Conservation (phyloP, 2,329 filamentous ascomycete species). For the Diaporthe vexans region DNA sequence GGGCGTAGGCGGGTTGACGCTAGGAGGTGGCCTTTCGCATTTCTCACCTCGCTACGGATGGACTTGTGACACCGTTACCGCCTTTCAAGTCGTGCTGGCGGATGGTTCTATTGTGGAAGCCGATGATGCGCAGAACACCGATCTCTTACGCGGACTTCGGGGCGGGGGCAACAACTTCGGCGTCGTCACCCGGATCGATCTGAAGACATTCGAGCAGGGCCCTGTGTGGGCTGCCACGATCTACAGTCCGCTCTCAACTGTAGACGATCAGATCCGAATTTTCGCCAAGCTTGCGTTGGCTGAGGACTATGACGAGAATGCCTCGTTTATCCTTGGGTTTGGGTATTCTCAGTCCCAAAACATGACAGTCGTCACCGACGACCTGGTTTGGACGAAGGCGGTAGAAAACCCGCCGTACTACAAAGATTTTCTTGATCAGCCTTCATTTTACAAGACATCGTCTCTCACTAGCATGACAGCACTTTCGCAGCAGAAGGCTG, state of each 20-base stretch:
- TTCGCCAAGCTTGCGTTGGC: not conserved
- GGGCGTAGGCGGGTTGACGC: conserved; percentile 38
- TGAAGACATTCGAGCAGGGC: conserved; percentile 43
- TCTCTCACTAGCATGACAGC: conserved; percentile 11
- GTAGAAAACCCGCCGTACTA: not conserved
- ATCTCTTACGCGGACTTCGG: conserved; percentile 43
- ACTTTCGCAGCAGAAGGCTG: not conserved
- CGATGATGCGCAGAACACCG: conserved; percentile 32
- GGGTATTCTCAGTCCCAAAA: conserved; percentile 4
- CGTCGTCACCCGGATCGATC: conserved; percentile 43
- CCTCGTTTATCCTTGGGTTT: conserved; percentile 14
- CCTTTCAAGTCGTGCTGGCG: conserved; percentile 27
- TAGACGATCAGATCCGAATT: conserved; percentile 12
- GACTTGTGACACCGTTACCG: conserved; percentile 39
- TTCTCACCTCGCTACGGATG: conserved; percentile 39
- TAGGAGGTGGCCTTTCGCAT: conserved; percentile 41
- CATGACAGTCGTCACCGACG: conserved; percentile 9
- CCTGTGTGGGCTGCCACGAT: conserved; percentile 37
- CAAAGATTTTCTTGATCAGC: not conserved
- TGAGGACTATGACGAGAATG: conserved; percentile 16
- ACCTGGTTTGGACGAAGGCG: conserved; percentile 9
- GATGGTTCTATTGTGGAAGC: conserved; percentile 23
- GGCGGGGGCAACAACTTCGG: conserved; percentile 45
- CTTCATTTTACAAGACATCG: not conserved
- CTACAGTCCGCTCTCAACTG: not conserved